A percentile compares a stretch with the other conserved stretches of the same genome.
phyloP scores from a whole-genome alignment of 305 asterid genomes.

The Solanum chacoense region DNA sequence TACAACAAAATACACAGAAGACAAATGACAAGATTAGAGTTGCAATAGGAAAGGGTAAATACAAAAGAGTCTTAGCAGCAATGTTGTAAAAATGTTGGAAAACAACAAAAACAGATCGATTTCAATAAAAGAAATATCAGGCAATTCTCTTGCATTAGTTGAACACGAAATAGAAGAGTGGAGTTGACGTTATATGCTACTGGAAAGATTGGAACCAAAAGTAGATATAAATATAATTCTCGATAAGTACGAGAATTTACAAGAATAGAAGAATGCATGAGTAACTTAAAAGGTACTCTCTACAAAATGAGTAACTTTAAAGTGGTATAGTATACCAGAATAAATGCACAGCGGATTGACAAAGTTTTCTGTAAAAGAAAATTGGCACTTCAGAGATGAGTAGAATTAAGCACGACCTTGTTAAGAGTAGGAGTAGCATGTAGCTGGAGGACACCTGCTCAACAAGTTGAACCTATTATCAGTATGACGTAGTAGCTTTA shows the following conservation, averaged over 20 bases:
- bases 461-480: not conserved
- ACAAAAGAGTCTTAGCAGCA: not conserved
- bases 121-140: not conserved
- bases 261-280: not conserved
- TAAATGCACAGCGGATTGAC: not conserved
- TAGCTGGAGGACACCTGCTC: not conserved
- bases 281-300: not conserved
- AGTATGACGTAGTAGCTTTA: not conserved
- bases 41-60: not conserved
- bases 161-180: not conserved
- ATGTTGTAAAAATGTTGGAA: not conserved
- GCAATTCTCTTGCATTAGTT: not conserved
- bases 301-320: not conserved
- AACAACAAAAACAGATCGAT: not conserved
- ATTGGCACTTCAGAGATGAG: not conserved
- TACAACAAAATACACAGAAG: slow-evolving; percentile 15
- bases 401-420: not conserved
- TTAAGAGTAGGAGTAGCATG: not conserved
- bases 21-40: not conserved
- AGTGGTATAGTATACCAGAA: not conserved
- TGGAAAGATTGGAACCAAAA: not conserved
- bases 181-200: not conserved
- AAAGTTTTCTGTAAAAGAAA: not conserved
- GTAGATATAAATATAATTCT: not conserved
- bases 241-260: not conserved